Base-by-base conservation (phyloP, 306 rosid species). In the Arachis stenosperma region DNA sequence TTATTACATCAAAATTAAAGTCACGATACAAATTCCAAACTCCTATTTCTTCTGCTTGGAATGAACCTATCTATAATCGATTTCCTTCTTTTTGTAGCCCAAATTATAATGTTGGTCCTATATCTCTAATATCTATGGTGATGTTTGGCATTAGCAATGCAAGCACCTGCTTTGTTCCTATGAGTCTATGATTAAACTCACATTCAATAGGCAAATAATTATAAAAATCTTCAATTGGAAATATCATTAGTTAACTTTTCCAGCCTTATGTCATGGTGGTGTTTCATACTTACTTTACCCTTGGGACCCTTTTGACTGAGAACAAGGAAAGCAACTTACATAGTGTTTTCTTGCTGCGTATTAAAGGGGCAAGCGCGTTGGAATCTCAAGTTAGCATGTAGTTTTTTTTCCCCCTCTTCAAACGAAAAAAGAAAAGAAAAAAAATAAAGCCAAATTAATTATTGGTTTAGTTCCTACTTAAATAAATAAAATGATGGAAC, bases 131-230 rank as follows among this genome's bases (percentile, higher is more conserved):
- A 2, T 33, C 13, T 50, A 13, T 50, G 50, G 68, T 15, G 37
- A 40, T 63, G 52, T 63, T 63, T 41, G 52, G 37, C 68, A 60
- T 9, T n/a, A 11, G 51, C 48, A 51, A 40, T 27, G n/a, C 1
- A 52, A 44, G 61, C 41, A 67, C 51, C 57, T 37, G 12, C 46
- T 56, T 59, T 33, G 37, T 33, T 33, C 37, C 37, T 33, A 33
- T 4, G 37, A 33, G 4, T 50, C 2, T 3, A 36, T 37, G 75
- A 69, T 64, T 63, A 69, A 59, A 42, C 37, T 33, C 37, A 0
- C 46, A 77, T 77, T 77, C 15, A 79, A 57, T 22, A 40, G 33
- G 73, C 76, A 79, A 70, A 75, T 83, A 73, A 79, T 67, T 71
- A 60, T 55, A 22, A 46, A 67, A 54, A 33, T 33, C 67, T 40